Evolutionary conservation across 164 flowering plant genomes (phyloP), one percentile per base, ranked within the genome.

Genomic region (Nymphaea colorata): DNA sequence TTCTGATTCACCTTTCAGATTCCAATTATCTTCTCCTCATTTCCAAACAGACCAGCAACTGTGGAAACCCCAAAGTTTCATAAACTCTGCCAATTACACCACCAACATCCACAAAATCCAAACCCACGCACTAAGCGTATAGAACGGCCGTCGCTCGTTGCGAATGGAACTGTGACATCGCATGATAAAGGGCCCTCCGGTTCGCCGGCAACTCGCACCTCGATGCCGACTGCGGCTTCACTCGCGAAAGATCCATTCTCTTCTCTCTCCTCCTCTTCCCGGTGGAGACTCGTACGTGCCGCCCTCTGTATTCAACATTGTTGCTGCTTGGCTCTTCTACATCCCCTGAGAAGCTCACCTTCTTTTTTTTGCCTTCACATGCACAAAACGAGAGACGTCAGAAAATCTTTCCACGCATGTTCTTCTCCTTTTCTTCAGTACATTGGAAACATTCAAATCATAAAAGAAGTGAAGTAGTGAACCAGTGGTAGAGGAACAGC

Each of bases 341-440:
- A 17, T 69, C 71, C 61, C 62, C 71, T 42, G 71, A 63, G 45
- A 69, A 69, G 61, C 71, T 69, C 61, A 69, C 71, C 71, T 64
- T 69, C 66, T 69, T 69, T 66, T 61, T 61, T 8, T 69, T 69
- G 4, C 66, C 67, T 69, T 44, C 41, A 8, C n/a, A 62, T 44
- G 5, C 43, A 64, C 42, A 64, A 6, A 8, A 36, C 41, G 8
- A 6, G 25, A 62, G 36, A 25, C 36, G 36, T 25, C 16, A 55
- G 59, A 55, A 55, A 55, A 55, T 8, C 16, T 55, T 8, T 55
- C 36, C 36, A 25, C 36, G 36, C 36, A 25, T 25, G 36, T 25
- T 25, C 36, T 25, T 25, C 36, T 25, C 36, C 36, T 25, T 1
- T 25, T 25, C 36, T 25, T 25, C 36, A 55, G 10, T 8, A 55